Evolutionary conservation across 495 filamentous ascomycete genomes (phyloP).

Genomic region (Acidomyces sp.): DNA sequence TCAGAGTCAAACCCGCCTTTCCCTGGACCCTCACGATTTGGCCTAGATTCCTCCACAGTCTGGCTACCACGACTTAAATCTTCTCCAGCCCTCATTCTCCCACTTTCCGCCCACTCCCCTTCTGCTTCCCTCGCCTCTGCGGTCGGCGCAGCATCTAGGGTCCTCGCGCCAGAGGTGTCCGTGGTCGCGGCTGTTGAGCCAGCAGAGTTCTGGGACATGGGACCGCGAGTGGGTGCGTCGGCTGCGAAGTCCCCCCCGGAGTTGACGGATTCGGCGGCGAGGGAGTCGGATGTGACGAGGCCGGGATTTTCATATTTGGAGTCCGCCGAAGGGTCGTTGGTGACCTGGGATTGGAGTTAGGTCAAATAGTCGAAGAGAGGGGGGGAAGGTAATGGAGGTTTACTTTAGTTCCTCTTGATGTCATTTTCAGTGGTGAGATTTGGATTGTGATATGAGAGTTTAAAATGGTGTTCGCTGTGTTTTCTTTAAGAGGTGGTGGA

Average conservation of each 20-base stretch:
- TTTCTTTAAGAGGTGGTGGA: no score
- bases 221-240: constrained; percentile 37
- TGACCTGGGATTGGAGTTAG: neutral
- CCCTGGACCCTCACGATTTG: constrained; percentile 42
- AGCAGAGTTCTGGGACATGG: constrained; percentile 34
- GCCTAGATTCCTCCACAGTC: constrained; percentile 28
- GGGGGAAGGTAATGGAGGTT: neutral
- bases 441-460: no score
- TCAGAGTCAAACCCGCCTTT: constrained; percentile 42
- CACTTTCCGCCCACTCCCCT: neutral
- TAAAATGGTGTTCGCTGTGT: no score
- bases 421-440: no score
- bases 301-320: constrained; percentile 42
- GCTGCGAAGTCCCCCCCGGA: constrained; percentile 39
- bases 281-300: constrained; percentile 46
- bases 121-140: constrained; percentile 36
- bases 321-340: constrained; percentile 24
- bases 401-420: constrained; percentile 3
- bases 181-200: constrained; percentile 45
- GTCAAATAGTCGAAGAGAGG: no score
- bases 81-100: constrained; percentile 1
- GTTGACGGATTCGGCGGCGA: constrained; percentile 48
- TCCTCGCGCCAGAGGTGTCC: constrained; percentile 39
- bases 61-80: neutral
- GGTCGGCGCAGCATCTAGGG: constrained; percentile 38